Base-by-base conservation (phyloP, 352 stramenopile species). In the Plasmopara muralis region DNA sequence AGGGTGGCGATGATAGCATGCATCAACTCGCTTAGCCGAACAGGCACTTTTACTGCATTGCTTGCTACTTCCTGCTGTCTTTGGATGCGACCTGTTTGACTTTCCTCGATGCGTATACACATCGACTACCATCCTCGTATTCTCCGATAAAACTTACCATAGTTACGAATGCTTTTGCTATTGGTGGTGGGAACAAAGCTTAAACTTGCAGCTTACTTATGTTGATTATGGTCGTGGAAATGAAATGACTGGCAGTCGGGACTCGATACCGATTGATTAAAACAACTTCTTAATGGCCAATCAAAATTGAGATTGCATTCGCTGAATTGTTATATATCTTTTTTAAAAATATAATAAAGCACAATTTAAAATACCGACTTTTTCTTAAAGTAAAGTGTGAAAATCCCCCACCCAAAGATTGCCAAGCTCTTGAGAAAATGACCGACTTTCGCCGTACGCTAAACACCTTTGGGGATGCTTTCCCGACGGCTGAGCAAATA, bases 101-200 rank as follows among this genome's bases (percentile, higher is more conserved):
- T 29, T 35, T 16, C n/a, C 48, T 12, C 29, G 18, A 14, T 30
- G 13, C 29, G n/a, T 49, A 44, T 30, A 18, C 16, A 8, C 31
- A 48, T 50, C 43, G 25, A 14, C 33, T 40, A 33, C 47, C 41
- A 48, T 41, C 55, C 37, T 49, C 34, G 37, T 46, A 43, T 52
- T 47, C 25, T 14, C 18, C n/a, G 16, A 20, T 37, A 14, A 18
- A 38, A 81, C 77, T 68, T 64, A 88, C 77, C 77, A 88, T 88
- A 74, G 74, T 85, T 75, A 74, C 78, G 72, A 70, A 81, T 88
- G 77, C 77, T 88, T 88, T 88, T 88, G 69, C 77, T 88, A 81
- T 68, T 85, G 70, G 71, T 70, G 56, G 66, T 85, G 77, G 72
- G 74, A 84, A 82, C 69, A 83, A 85, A 85, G 68, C 62, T 66